A percentile compares a stretch with the other conserved stretches of the same genome.
phyloP scores from a whole-genome alignment of 2,329 filamentous ascomycete species.

The Penicillium aurantiogriseum region DNA sequence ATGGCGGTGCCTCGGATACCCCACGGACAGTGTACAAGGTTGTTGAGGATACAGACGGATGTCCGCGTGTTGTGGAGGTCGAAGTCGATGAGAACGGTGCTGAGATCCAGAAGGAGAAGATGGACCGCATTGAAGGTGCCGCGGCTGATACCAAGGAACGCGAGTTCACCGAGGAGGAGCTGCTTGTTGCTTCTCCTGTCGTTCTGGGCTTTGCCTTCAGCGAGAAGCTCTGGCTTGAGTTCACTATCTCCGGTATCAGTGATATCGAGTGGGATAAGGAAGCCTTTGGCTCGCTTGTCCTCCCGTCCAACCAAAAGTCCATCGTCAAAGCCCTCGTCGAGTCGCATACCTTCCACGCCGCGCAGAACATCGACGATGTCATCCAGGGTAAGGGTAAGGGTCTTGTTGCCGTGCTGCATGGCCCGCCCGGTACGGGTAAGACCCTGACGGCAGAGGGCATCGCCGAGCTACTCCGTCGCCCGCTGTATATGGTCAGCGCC shows the following conservation, averaged over 20 bases:
- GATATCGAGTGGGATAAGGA: conserved; percentile 83
- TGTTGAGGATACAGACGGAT: conserved; percentile 54
- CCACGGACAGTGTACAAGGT: conserved; percentile 52
- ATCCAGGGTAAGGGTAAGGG: conserved; percentile 84
- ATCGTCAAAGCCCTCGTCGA: conserved; percentile 79
- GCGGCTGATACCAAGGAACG: conserved; percentile 40
- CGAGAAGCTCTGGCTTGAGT: conserved; percentile 88
- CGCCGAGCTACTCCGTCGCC: conserved; percentile 75
- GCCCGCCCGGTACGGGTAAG: conserved; percentile 83
- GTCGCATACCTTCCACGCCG: conserved; percentile 77
- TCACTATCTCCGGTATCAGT: conserved; percentile 72
- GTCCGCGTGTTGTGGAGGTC: conserved; percentile 53
- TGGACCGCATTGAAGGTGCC: conserved; percentile 53
- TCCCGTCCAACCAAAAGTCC: conserved; percentile 62
- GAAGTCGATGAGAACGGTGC: conserved; percentile 56
- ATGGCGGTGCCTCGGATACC: conserved; percentile 34
- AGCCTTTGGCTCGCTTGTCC: conserved; percentile 78
- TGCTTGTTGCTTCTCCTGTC: conserved; percentile 77
- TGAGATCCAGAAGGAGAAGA: conserved; percentile 56
- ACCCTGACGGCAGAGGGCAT: conserved; percentile 86
- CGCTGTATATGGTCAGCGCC: conserved; percentile 78
- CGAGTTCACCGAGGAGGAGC: conserved; percentile 76
- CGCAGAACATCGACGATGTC: conserved; percentile 78
- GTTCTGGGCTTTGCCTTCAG: conserved; percentile 84
- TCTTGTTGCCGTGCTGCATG: conserved; percentile 77